Evolutionary conservation across 1,284 basidiomycete genomes (phyloP).

Genomic region (Clitocybe nebularis): DNA sequence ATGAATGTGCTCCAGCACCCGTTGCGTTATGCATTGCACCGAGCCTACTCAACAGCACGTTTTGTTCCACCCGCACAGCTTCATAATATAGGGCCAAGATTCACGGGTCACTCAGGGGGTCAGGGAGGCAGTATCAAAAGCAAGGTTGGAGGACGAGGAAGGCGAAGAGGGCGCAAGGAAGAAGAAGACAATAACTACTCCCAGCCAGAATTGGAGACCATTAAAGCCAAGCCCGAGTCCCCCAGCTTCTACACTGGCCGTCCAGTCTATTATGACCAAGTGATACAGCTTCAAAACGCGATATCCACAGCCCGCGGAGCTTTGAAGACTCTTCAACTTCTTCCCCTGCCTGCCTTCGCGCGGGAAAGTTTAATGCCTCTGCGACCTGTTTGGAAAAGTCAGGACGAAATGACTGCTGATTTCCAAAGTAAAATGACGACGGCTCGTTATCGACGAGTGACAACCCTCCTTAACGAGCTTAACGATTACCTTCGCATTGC

Average conservation of each 20-base stretch:
- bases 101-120: conserved; percentile 1
- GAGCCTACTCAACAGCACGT: conserved; percentile 22
- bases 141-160: conserved; percentile 11
- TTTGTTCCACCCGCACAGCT: conserved; percentile 31
- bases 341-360: conserved; percentile 74
- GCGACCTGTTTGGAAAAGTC: conserved; percentile 66
- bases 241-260: conserved; percentile 89
- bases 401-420: conserved; percentile 52
- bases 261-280: conserved; percentile 71
- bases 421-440: conserved; percentile 66
- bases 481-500: conserved; percentile 72
- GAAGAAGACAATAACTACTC: conserved; percentile 11
- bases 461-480: conserved; percentile 67
- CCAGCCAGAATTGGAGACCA: conserved; percentile 10
- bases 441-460: conserved; percentile 68
- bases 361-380: conserved; percentile 57
- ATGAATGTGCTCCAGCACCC: neutral
- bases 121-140: conserved; percentile 9
- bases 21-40: conserved; percentile 13
- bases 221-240: conserved; percentile 43
- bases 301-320: conserved; percentile 54
- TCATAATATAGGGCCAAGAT: conserved; percentile 11
- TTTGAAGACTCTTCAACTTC: conserved; percentile 65
- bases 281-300: conserved; percentile 66
- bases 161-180: conserved; percentile 9